phyloP scores from a whole-genome alignment of 352 stramenopile genomes.

The Elongisporangium undulatum region DNA sequence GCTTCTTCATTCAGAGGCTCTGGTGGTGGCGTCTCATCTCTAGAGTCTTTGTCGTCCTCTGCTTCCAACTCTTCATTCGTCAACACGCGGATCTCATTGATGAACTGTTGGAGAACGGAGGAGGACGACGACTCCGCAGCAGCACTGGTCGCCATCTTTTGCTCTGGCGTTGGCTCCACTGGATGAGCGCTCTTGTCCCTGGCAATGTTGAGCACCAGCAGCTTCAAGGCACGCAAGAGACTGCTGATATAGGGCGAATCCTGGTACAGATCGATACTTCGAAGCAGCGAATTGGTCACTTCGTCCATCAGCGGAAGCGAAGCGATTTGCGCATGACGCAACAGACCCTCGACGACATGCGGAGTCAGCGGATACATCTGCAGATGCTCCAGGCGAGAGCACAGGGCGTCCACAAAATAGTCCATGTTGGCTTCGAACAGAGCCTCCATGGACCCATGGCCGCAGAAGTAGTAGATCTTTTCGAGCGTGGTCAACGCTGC shows the following conservation, averaged over 20 bases:
- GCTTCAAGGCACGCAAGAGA: constrained; percentile 58
- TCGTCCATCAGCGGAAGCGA: constrained; percentile 77
- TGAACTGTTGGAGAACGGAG: constrained; percentile 40
- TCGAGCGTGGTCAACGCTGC: constrained; percentile 62
- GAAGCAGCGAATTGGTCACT: constrained; percentile 61
- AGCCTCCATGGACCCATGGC: constrained; percentile 46
- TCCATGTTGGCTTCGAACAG: constrained; percentile 84
- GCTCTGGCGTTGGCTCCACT: constrained; percentile 6
- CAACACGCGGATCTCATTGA: constrained; percentile 62
- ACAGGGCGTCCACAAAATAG: constrained; percentile 84
- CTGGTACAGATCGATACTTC: constrained; percentile 75
- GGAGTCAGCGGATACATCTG: constrained; percentile 66
- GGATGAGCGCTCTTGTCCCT: constrained; percentile 6
- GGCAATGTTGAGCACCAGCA: constrained; percentile 44
- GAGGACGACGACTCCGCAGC: constrained; percentile 2
- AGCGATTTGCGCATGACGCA: constrained; percentile 56
- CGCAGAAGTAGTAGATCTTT: constrained; percentile 60
- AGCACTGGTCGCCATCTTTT: constrained; percentile 5
- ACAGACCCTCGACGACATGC: constrained; percentile 68
- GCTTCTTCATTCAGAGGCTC: constrained; percentile 11
- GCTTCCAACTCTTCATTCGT: constrained; percentile 23
- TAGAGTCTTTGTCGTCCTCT: background rate
- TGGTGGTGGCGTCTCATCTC: constrained; percentile 7
- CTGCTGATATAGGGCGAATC: constrained; percentile 41
- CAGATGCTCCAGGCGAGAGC: constrained; percentile 60